Base-by-base conservation (phyloP, 495 filamentous ascomycete species). In the Platismatia glauca region DNA sequence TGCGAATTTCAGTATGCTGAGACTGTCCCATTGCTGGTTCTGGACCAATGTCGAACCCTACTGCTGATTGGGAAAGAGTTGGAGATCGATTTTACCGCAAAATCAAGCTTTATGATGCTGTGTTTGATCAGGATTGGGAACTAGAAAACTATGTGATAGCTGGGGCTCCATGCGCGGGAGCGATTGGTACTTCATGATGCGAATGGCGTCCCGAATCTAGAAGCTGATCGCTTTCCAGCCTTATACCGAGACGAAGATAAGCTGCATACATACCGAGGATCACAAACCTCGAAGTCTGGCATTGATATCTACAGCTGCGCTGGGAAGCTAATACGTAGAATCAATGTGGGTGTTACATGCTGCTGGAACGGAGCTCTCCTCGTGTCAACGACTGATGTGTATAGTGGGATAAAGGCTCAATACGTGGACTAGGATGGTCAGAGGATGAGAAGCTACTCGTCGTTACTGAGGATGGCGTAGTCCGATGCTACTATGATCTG, bases 301-400 rank as follows among this genome's bases (percentile, higher is more conserved):
- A 94, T 98, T 72, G 91, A 97, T 72, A 84, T 98, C 64, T 96
- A 97, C 76, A 96, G 91, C 71, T 91, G 83, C 70, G 86, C 94
- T 6, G 94, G 95, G 35, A 92, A 89, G 73, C 81, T 89, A 43
- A 88, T 97, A 46, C 80, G 84, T 66, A 79, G 79, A 64, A 84
- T 90, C 63, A 82, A 82, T 71, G 86, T 88, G 70, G 64, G 79
- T 63, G n/a, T 27, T 31, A 35, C 22, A 53, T 33, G 46, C 27
- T 57, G 13, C 52, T n/a, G 29, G 37, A 64, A 64, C 48, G 68
- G 57, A 50, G 57, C 12, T n/a, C 62, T 66, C 43, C 55, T 60
- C n/a, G 12, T 46, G n/a, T 3, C 39, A 52, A 7, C 13, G 13
- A 43, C 67, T 73, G 64, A 73, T 60, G 35, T 9, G 74, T 78